Evolutionary conservation across 2,329 filamentous ascomycete species (phyloP), one percentile per base, ranked within the genome.

Genomic region (Gaeumannomyces tritici): DNA sequence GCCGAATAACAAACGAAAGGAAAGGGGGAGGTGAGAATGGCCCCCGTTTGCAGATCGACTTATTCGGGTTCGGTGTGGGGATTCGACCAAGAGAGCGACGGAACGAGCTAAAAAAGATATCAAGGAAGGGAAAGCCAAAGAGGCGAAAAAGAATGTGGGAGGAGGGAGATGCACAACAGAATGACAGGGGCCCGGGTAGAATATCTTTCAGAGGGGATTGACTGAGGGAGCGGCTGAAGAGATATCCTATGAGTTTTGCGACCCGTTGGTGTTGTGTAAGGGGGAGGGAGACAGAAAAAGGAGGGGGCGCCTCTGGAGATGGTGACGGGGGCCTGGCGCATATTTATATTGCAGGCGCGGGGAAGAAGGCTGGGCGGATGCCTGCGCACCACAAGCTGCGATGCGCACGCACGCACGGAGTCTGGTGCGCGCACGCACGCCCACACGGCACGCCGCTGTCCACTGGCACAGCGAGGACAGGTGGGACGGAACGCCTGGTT

Each of bases 211-310:
- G 65, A 65, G 63, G 62, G 61, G 69, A 64, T 73, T 66, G 70
- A 71, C 67, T 73, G 71, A 78, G 75, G 75, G 76, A 80, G 76
- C 72, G 76, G 76, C 77, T 78, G 77, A 51, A 51, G 77, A 79
- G 78, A 80, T 76, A 79, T 77, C 79, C 78, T 76, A 63, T 75
- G 70, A 74, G 75, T 85, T 85, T 85, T 84, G 83, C 82, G 81
- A 80, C 82, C 82, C 81, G 77, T 75, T 75, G 74, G 76, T 62
- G 78, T 76, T 76, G 80, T 72, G 75, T 79, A 78, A 75, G 80
- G 80, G 80, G 81, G 80, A 77, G 76, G 76, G 71, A 77, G 77
- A 76, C 76, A 76, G 73, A 74, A 75, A 72, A 75, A 73, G 74
- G 76, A 73, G 76, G 67, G 72, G 70, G 71, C 69, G 67, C 18